Percentiles rank a stretch among this genome's conserved stretches.
These are phyloP conservation scores for Akanthomyces uredinophilus DNA, from an alignment of 2,329 filamentous ascomycete genomes.

Conservation along the genomic window DNA sequence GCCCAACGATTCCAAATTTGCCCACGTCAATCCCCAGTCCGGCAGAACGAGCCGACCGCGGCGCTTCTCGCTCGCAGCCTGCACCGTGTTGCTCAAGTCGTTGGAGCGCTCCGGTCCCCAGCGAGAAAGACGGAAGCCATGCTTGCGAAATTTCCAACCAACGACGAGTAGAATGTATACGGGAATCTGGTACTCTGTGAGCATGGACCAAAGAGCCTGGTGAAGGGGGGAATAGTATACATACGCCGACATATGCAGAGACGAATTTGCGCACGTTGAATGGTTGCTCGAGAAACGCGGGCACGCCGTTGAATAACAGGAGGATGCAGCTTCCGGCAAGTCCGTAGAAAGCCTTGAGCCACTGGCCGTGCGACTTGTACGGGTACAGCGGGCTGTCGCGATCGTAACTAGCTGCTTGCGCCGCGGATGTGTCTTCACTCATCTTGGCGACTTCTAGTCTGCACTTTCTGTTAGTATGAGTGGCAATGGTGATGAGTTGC, in stretches of 20 bases:
- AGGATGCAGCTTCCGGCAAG: slow-evolving; percentile 29
- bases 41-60: slow-evolving; percentile 33
- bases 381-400: slow-evolving; percentile 31
- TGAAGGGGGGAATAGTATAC: too few relatives aligned
- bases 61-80: slow-evolving; percentile 27
- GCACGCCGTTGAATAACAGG: slow-evolving; percentile 31
- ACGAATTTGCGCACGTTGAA: slow-evolving; percentile 33
- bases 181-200: slow-evolving; percentile 24
- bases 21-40: slow-evolving; percentile 28
- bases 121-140: slow-evolving; percentile 27
- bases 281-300: slow-evolving; percentile 28
- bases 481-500: background rate
- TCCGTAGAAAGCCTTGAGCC: slow-evolving; percentile 33
- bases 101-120: slow-evolving; percentile 34
- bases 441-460: slow-evolving; percentile 34
- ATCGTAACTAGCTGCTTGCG: slow-evolving; percentile 30
- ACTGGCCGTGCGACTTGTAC: slow-evolving; percentile 35
- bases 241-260: slow-evolving; percentile 36
- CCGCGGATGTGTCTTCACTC: slow-evolving; percentile 33
- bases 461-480: background rate
- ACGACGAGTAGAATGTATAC: slow-evolving; percentile 33
- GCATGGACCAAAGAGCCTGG: too few relatives aligned
- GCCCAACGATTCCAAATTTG: slow-evolving; percentile 26
- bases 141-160: slow-evolving; percentile 33
- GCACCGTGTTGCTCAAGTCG: slow-evolving; percentile 32